Evolutionary conservation across 345 rosid genomes (phyloP).

Genomic region (Pistacia atlantica): DNA sequence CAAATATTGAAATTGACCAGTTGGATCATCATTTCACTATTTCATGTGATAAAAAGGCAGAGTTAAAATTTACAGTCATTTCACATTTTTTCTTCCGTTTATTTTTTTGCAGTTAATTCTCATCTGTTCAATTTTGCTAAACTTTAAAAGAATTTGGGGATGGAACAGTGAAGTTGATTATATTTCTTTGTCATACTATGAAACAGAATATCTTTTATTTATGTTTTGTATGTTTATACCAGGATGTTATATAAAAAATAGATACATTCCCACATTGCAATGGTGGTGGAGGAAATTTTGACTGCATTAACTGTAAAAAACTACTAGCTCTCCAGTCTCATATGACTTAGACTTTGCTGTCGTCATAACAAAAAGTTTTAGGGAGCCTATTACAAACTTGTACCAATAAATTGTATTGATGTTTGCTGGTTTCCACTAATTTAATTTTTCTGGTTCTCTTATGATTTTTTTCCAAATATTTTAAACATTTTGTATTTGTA

Average conservation of each 20-base stretch:
- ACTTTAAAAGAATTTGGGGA: not conserved
- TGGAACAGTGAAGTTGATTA: not conserved
- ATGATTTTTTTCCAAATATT: not conserved
- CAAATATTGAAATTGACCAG: not conserved
- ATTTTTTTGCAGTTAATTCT: not conserved
- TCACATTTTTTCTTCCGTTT: not conserved
- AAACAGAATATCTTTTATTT: not conserved
- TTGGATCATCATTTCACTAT: not conserved
- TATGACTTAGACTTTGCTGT: not conserved
- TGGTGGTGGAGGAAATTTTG: not conserved
- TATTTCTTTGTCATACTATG: not conserved
- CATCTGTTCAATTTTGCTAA: not conserved
- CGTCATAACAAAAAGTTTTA: not conserved
- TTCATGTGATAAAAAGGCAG: not conserved
- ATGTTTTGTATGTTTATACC: not conserved
- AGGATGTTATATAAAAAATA: not conserved
- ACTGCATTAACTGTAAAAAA: not conserved
- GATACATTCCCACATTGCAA: constrained; percentile 3
- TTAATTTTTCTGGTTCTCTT: not conserved
- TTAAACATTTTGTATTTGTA: not conserved
- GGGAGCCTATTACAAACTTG: not conserved
- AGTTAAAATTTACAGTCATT: not conserved
- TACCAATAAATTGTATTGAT: not conserved
- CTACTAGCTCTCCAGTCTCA: not conserved
- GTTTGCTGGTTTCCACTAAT: not conserved